A percentile compares a stretch with the other conserved stretches of the same genome.
Conservation (phyloP, 768 basidiomycete species). For the Hebeloma cylindrosporum region DNA sequence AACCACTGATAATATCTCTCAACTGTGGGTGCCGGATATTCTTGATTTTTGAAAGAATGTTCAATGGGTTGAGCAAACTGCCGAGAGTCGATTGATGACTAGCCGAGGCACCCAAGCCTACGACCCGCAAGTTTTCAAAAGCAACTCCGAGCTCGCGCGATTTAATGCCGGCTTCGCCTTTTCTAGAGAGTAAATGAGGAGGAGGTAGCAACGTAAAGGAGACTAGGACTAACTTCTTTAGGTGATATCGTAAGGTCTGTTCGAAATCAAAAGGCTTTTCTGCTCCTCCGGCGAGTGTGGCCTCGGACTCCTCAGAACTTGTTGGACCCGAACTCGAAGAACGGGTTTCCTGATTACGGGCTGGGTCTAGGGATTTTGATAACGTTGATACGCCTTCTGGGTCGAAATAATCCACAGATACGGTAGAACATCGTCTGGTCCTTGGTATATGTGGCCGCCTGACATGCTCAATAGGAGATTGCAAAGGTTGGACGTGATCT, state of each 20-base stretch:
- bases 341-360: conserved; percentile 4
- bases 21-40: conserved; percentile 58
- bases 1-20: conserved; percentile 59
- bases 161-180: conserved; percentile 48
- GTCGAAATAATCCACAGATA: conserved; percentile 54
- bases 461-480: too few relatives aligned
- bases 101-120: conserved; percentile 56
- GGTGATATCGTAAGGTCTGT: conserved; percentile 29
- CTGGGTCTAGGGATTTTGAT: conserved; percentile 33
- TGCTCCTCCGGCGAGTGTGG: conserved; percentile 22
- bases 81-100: conserved; percentile 60
- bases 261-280: conserved; percentile 37
- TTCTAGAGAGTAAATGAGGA: conserved; percentile 30
- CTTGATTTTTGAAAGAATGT: conserved; percentile 43
- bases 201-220: background rate
- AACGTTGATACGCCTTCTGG: conserved; percentile 47
- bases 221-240: conserved; percentile 33
- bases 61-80: conserved; percentile 56
- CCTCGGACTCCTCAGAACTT: conserved; percentile 26
- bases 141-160: conserved; percentile 58
- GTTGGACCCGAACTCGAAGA: conserved; percentile 15
- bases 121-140: conserved; percentile 58
- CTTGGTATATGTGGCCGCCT: too few relatives aligned
- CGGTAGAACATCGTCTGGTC: conserved; percentile 27
- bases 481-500: too few relatives aligned